These are phyloP conservation scores for Nyssa sinensis DNA, from an alignment of 148 eudicot species.

Conservation along the genomic window DNA sequence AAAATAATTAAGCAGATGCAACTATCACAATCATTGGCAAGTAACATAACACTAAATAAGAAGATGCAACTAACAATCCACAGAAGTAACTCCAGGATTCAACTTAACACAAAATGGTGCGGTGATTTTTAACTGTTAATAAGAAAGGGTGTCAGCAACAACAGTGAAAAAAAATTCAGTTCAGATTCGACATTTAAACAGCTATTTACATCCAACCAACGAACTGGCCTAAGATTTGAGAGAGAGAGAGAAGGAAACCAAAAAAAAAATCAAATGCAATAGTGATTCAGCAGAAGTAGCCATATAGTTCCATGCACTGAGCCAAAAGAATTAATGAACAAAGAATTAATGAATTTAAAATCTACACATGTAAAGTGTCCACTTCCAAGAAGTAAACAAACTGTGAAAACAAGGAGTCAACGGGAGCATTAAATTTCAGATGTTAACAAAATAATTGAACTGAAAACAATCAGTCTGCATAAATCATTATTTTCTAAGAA, in stretches of 20 bases:
- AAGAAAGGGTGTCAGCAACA: background rate
- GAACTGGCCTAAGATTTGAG: background rate
- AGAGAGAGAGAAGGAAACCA: background rate
- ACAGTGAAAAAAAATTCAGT: background rate
- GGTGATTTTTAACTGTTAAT: background rate
- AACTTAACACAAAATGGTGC: background rate
- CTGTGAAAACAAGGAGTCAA: background rate
- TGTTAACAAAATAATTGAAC: background rate
- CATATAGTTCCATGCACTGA: too few relatives aligned
- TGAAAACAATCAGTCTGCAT: too few relatives aligned
- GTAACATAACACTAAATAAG: slow-evolving; percentile 11
- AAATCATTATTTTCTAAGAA: too few relatives aligned
- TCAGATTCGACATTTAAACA: background rate
- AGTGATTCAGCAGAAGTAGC: background rate
- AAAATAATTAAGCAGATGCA: slow-evolving; percentile 22
- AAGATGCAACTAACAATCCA: slow-evolving; percentile 15
- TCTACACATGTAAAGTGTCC: background rate
- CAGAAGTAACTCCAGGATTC: background rate
- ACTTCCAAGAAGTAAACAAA: too few relatives aligned
- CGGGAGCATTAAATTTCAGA: background rate
- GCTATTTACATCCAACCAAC: background rate
- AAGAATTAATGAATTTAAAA: too few relatives aligned
- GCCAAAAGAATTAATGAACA: too few relatives aligned
- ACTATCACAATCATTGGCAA: slow-evolving; percentile 64
- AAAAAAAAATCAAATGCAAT: background rate